These are phyloP conservation scores for Nadsonia fulvescens DNA, from an alignment of 805 yeast genomes.

Conservation along the genomic window DNA sequence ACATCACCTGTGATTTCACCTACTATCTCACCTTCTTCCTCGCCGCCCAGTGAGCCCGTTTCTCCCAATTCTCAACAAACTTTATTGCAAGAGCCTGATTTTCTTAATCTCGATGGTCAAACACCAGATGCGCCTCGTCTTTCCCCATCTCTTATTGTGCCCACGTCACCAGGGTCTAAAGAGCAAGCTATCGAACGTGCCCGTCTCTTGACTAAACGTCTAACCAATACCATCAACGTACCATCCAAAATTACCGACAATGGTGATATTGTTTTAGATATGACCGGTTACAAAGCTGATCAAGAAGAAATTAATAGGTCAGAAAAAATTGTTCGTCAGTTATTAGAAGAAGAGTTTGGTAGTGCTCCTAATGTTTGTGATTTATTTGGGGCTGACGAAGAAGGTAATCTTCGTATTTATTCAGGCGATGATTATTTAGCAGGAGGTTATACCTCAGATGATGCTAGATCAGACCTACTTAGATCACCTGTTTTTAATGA, in stretches of 20 bases:
- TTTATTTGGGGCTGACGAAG: constrained; percentile 16
- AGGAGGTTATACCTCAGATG: no score
- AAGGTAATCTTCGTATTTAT: constrained; percentile 19
- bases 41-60: constrained; percentile 4
- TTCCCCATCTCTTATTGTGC: neutral
- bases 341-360: constrained; percentile 56
- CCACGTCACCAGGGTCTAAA: constrained; percentile 10
- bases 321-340: constrained; percentile 54
- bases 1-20: constrained; percentile 83
- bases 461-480: no score
- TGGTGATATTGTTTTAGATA: constrained; percentile 80
- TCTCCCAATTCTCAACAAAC: constrained; percentile 1
- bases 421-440: constrained; percentile 8
- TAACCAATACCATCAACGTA: constrained; percentile 47
- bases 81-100: neutral
- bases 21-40: constrained; percentile 19
- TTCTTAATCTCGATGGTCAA: neutral
- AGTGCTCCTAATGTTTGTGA: constrained; percentile 16
- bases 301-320: constrained; percentile 59
- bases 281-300: constrained; percentile 89
- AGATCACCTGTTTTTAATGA: no score
- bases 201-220: constrained; percentile 41
- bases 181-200: constrained; percentile 39
- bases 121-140: neutral
- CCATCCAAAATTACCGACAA: constrained; percentile 76